phyloP scores from a whole-genome alignment of 2,329 filamentous ascomycete species.

The Phaeosphaeria sp. region DNA sequence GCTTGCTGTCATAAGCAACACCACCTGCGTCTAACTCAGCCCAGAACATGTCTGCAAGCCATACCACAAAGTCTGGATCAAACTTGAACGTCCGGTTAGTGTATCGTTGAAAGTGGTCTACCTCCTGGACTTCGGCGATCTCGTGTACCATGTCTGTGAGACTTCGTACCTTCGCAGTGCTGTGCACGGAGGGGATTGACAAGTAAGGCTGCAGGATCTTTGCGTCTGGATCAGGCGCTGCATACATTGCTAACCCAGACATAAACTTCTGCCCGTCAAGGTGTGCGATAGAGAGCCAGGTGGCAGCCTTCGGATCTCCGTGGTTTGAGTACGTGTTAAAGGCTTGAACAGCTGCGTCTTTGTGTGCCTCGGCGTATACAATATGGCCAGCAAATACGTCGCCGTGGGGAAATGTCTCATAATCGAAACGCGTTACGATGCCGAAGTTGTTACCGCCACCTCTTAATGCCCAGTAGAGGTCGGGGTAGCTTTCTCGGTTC shows the following conservation, averaged over 20 bases:
- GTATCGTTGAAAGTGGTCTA: slow-evolving; percentile 34
- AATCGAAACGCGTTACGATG: slow-evolving; percentile 32
- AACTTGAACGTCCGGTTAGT: slow-evolving; percentile 32
- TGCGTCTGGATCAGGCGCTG: slow-evolving; percentile 2
- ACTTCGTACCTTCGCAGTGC: slow-evolving; percentile 10
- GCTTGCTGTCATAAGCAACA: slow-evolving; percentile 11
- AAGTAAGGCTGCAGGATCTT: slow-evolving; percentile 4
- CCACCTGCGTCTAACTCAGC: slow-evolving; percentile 16
- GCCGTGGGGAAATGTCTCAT: slow-evolving; percentile 21
- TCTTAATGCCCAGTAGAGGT: slow-evolving; percentile 47
- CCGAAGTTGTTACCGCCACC: slow-evolving; percentile 42
- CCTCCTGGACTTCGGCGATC: slow-evolving; percentile 42
- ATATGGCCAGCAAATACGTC: slow-evolving; percentile 12
- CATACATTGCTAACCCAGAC: slow-evolving; percentile 8
- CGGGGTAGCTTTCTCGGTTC: slow-evolving; percentile 36
- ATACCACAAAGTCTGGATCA: slow-evolving; percentile 22
- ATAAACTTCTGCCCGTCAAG: slow-evolving; percentile 5
- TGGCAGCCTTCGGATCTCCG: slow-evolving; percentile 10
- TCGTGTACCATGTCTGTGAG: slow-evolving; percentile 25
- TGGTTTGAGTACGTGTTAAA: slow-evolving; percentile 20
- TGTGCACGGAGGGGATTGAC: slow-evolving; percentile 13
- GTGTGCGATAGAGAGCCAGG: slow-evolving; percentile 7
- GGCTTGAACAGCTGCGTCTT: slow-evolving; percentile 5
- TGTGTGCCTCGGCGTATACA: slow-evolving; percentile 7
- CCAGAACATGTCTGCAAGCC: slow-evolving; percentile 24